Base-by-base conservation (phyloP, 2,329 filamentous ascomycete species). In the Exophiala sp. region DNA sequence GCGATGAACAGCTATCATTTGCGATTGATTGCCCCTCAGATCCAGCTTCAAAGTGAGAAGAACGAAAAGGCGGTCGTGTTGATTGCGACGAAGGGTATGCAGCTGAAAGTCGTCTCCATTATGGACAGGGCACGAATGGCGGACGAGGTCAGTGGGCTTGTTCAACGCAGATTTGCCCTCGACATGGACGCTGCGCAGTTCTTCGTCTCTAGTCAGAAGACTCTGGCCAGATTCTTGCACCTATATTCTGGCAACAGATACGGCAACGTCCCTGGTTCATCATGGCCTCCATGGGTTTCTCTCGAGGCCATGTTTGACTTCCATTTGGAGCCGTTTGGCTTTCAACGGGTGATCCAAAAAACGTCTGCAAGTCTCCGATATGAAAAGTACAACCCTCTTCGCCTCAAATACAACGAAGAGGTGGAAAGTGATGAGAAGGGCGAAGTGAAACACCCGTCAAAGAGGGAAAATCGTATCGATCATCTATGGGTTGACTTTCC, bases 281-380 rank as follows among this genome's bases (percentile, higher is more conserved):
- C 89, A 12, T 99, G 95, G 94, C 94, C 94, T 9, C 94, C 94
- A 0, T 99, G 94, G 94, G 89, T 97, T 43, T 94, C 94, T 0
- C 87, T 99, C 75, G 94, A 99, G 72, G 89, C 96, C 64, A 96
- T 99, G 87, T 96, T 96, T 65, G 91, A 97, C 70, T 99, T 96
- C 71, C 78, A 92, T 61, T 81, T 88, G 5, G 91, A 95, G 69
- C 92, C 94, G 0, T 96, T 96, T 66, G 94, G 95, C n/a, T 99
- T 99, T 77, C 92, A 92, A 69, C 85, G 94, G 56, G 91, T 99
- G 29, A 91, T 99, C 9, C 90, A 97, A 69, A 92, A 95, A 70
- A 99, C 94, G 1, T 99, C 92, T 4, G 94, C 92, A 18, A 91
- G 87, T 75, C 78, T 99, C 62, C 85, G 92, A 55, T 97, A 95